Base-by-base conservation (phyloP, 1,284 basidiomycete genomes). In the Rhizoctonia solani region DNA sequence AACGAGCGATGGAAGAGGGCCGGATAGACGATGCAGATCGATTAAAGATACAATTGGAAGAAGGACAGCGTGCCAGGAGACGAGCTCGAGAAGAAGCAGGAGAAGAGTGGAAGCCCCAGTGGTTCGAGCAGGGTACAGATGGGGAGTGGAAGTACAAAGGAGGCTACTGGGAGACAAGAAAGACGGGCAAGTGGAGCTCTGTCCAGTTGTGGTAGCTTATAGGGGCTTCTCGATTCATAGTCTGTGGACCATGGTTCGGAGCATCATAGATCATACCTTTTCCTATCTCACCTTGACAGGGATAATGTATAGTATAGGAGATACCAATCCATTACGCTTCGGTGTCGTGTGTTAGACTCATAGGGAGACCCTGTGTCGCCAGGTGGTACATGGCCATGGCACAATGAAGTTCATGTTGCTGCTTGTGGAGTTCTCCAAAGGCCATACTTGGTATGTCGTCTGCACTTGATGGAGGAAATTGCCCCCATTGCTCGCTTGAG, bases 1-100 rank as follows among this genome's bases (percentile, higher is more conserved):
- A 96, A 61, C 81, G 89, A 30, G 91, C 92, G 3, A 80, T 95
- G 49, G 95, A 97, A 76, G 85, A 90, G 70, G 94, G 93, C 11
- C 79, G 90, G 52, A 75, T 91, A 1, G 88, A 93, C 68, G 73
- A 80, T 52, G 93, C 94, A 1, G 94, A 97, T 73, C 76, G 77
- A 55, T 82, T 90, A 73, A 97, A 97, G 78, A 76, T 80, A 29
- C 80, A 83, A 32, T 78, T 96, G 11, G 95, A 97, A 76, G 89
- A 75, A 58, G 74, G 74, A 25, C 81, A 82, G 71, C 74, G 80
- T 3, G 70, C 71, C 16, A 71, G 78, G 30, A 72, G 79, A 14
- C 75, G 76, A 66, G 72, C 75, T 42, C 63, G 76, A 85, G 75
- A 77, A 81, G 76, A 88, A 87, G 76, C 82, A 90, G 72, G 87